These are phyloP conservation scores for Ricinus communis DNA, from an alignment of 345 rosid genomes.

Conservation along the genomic window DNA sequence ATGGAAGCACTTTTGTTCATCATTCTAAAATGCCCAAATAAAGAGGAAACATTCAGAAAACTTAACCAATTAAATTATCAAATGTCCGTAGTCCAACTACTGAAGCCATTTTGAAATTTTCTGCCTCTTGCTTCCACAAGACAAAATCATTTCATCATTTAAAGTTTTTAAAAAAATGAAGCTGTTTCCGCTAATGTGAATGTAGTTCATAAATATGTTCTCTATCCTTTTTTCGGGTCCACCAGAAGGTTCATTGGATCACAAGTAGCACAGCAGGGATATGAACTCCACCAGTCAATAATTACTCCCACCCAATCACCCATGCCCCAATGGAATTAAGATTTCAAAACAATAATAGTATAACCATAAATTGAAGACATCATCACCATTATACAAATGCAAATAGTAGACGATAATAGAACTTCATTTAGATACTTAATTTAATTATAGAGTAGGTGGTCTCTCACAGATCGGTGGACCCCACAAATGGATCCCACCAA, in stretches of 20 bases:
- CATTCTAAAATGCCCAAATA: constrained; percentile 1
- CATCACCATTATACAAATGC: background rate
- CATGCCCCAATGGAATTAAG: background rate
- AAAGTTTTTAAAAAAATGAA: background rate
- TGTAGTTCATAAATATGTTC: background rate
- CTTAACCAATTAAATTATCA: constrained; percentile 25
- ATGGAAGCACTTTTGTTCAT: constrained; percentile 18
- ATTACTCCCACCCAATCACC: background rate
- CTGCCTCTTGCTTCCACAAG: background rate
- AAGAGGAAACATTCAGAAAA: constrained; percentile 24
- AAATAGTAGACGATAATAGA: background rate
- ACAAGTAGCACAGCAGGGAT: background rate
- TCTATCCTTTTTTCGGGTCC: background rate
- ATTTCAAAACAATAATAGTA: background rate
- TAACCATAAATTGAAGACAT: background rate
- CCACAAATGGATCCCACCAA: background rate
- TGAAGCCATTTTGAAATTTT: constrained; percentile 1
- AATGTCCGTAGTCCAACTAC: constrained; percentile 1
- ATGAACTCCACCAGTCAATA: background rate
- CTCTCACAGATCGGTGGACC: background rate
- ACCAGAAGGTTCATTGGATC: background rate
- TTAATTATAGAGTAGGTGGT: background rate
- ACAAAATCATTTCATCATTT: background rate
- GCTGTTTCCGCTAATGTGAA: background rate
- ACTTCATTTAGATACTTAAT: background rate